phyloP scores from a whole-genome alignment of 176 grass and related monocot genomes.

The Thalia dealbata region DNA sequence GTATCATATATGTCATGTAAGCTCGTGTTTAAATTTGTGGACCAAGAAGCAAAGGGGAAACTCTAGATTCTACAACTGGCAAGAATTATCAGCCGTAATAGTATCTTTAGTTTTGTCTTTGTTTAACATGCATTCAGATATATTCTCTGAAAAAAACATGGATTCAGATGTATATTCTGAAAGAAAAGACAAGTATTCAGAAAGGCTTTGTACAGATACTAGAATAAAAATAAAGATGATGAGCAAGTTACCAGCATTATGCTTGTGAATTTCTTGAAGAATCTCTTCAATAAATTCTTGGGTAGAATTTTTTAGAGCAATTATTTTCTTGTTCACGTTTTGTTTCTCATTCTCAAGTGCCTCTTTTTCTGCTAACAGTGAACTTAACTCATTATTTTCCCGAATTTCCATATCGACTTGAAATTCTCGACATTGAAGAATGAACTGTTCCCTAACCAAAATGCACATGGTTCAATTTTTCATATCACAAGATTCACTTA shows the following conservation, averaged over 20 bases:
- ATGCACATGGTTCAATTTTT: constrained; percentile 2
- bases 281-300: constrained; percentile 68
- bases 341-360: constrained; percentile 47
- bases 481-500: constrained; percentile 8
- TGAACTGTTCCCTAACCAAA: constrained; percentile 60
- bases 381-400: constrained; percentile 33
- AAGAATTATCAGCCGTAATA: background rate
- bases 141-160: too few species aligned
- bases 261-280: constrained; percentile 50
- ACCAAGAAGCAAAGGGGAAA: background rate
- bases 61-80: background rate
- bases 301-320: constrained; percentile 52
- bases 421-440: constrained; percentile 42
- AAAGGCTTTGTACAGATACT: background rate
- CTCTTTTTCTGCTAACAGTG: constrained; percentile 45
- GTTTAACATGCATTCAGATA: too few species aligned
- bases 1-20: background rate
- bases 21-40: background rate
- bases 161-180: background rate
- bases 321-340: constrained; percentile 44
- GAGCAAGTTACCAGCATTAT: constrained; percentile 43
- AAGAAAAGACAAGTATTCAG: too few species aligned
- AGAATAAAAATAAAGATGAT: background rate
- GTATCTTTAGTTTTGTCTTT: background rate
- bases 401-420: constrained; percentile 30